Base-by-base conservation (phyloP, 2,329 filamentous ascomycete genomes). In the Nigrograna mackinnonii region DNA sequence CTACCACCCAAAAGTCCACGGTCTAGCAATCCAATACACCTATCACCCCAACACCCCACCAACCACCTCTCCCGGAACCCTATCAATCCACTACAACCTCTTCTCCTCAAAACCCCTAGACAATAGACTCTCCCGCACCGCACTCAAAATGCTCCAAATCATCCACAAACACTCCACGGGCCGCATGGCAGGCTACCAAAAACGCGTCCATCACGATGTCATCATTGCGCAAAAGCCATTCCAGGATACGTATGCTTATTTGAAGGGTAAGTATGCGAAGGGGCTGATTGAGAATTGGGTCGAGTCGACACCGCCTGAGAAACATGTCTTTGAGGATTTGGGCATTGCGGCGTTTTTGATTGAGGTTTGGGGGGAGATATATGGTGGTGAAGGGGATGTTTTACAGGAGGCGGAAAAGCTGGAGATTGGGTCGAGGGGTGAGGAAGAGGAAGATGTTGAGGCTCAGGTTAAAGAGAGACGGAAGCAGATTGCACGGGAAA, bases 281-380 rank as follows among this genome's bases (percentile, higher is more conserved):
- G 59, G 69, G 1, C 72, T 99, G 11, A 85, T 91, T 12, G 69
- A 80, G n/a, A 73, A 70, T 1, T 99, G 92, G 94, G 84, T 84
- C 12, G 94, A 97, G 71, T 79, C 80, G 38, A 97, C 91, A 0
- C 91, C 95, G 62, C 89, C 91, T 0, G 76, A 76, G 13, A 99
- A 97, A 66, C 91, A 97, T 62, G 90, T 97, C 3, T 97, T 96
- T 67, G 94, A 99, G 64, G 92, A 97, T 62, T 72, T 99, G 16
- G 81, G 84, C 4, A 96, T 99, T 49, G 88, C 92, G 0, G 88
- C 92, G 0, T 99, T 96, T 58, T 74, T 97, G 38, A 89, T 97
- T 19, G 91, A 96, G 72, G 73, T 97, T 2, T 99, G 94, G 94
- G 71, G 74, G 11, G 83, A 86, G 44, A 92, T 96, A 84, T 97